Conservation (phyloP, 805 yeast genomes). For the Sugiyamaella smithiae region DNA sequence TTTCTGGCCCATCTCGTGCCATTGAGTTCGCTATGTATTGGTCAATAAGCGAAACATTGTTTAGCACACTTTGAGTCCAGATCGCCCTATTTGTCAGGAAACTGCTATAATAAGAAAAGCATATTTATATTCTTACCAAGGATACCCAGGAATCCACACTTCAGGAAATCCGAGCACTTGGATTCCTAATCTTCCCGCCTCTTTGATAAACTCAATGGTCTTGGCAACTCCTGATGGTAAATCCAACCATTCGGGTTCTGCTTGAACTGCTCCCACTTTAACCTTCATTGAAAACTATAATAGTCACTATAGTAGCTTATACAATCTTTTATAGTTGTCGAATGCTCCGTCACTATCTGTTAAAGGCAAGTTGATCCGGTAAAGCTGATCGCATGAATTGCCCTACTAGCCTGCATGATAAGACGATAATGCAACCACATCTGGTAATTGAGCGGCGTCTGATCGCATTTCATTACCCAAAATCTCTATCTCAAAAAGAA, state of each 20-base stretch:
- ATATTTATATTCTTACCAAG: background rate
- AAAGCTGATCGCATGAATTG: too few relatives aligned
- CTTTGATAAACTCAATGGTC: background rate
- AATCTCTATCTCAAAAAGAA: too few relatives aligned
- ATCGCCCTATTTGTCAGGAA: background rate
- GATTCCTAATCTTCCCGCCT: background rate
- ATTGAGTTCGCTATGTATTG: background rate
- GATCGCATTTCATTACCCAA: too few relatives aligned
- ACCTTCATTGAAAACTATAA: too few relatives aligned
- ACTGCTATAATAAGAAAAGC: background rate
- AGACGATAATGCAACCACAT: too few relatives aligned
- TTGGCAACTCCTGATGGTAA: background rate
- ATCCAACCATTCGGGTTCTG: background rate
- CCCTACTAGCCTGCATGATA: too few relatives aligned
- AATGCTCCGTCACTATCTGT: too few relatives aligned
- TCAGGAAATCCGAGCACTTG: background rate
- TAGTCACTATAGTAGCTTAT: too few relatives aligned
- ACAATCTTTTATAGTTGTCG: too few relatives aligned
- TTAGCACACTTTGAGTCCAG: background rate
- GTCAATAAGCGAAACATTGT: background rate
- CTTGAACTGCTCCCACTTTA: background rate
- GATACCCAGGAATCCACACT: background rate
- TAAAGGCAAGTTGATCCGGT: too few relatives aligned
- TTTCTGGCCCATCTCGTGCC: background rate
- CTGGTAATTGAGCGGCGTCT: too few relatives aligned